A percentile compares a stretch with the other conserved stretches of the same genome.
Conservation (phyloP, 495 filamentous ascomycete genomes). For the Xylaria flabelliformis region DNA sequence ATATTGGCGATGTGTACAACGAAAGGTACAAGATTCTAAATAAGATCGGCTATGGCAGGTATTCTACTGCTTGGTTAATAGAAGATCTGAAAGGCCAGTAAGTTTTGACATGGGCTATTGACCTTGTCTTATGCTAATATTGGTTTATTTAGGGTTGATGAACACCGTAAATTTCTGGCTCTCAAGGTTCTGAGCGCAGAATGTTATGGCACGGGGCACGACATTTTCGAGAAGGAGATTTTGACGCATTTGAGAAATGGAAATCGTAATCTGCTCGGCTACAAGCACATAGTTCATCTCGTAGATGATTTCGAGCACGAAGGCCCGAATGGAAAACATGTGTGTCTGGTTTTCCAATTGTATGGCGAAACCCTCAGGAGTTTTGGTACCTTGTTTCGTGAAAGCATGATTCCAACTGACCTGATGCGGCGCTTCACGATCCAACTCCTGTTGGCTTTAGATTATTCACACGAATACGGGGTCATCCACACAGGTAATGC, state of each 20-base stretch:
- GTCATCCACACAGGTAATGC: slow-evolving; percentile 5
- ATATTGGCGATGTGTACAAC: neutral
- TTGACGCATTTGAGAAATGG: neutral
- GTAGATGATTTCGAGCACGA: slow-evolving; percentile 43
- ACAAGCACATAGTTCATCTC: slow-evolving; percentile 19
- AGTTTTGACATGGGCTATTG: too few species aligned
- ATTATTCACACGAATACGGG: neutral
- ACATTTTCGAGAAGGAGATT: neutral
- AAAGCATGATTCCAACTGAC: neutral
- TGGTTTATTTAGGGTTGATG: neutral
- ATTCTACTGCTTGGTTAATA: slow-evolving; percentile 2
- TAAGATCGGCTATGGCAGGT: neutral
- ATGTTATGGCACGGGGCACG: slow-evolving; percentile 15
- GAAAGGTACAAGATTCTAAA: neutral
- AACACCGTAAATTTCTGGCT: neutral
- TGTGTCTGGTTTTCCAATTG: slow-evolving; percentile 43
- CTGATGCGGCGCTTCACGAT: neutral
- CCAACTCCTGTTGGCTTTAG: neutral
- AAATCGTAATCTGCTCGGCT: neutral
- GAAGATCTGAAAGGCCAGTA: neutral
- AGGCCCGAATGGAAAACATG: slow-evolving; percentile 36
- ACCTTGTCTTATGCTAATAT: neutral
- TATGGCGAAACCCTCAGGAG: neutral
- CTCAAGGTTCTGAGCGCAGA: slow-evolving; percentile 8
- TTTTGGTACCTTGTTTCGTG: neutral